Evolutionary conservation across 2,329 filamentous ascomycete genomes (phyloP).

Genomic region (Fusarium napiforme): DNA sequence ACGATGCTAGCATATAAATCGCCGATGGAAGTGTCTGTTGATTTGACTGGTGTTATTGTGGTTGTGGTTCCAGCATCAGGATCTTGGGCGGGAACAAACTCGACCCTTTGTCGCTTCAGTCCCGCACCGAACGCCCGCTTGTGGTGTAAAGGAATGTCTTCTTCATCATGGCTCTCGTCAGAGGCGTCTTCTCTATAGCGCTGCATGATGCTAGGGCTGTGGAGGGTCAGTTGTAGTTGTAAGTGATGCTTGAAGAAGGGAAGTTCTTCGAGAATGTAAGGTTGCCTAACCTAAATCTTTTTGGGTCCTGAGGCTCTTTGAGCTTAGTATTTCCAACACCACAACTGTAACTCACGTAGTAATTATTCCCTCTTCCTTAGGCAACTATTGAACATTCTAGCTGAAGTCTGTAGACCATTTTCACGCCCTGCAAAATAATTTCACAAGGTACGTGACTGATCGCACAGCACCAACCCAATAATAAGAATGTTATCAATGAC

Average conservation of each 20-base stretch:
- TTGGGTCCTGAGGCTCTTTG: background rate
- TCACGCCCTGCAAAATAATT: background rate
- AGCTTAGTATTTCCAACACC: background rate
- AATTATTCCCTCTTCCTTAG: background rate
- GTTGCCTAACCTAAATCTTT: background rate
- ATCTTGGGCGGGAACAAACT: slow-evolving; percentile 67
- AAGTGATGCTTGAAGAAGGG: background rate
- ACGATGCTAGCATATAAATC: slow-evolving; percentile 76
- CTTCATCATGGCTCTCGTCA: slow-evolving; percentile 49
- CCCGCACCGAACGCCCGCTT: slow-evolving; percentile 67
- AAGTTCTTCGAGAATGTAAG: background rate
- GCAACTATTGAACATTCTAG: background rate
- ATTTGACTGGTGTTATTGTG: slow-evolving; percentile 30
- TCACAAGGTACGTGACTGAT: too few species aligned
- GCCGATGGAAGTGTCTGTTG: slow-evolving; percentile 47
- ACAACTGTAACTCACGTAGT: background rate
- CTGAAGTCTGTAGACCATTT: background rate
- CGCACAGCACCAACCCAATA: background rate
- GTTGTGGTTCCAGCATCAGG: slow-evolving; percentile 45
- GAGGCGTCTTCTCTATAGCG: slow-evolving; percentile 41
- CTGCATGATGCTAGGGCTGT: slow-evolving; percentile 37
- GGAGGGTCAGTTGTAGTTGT: background rate
- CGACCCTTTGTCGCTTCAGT: slow-evolving; percentile 63
- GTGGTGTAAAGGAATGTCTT: slow-evolving; percentile 64
- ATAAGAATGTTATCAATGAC: background rate